These are phyloP conservation scores for Rhizoctonia solani DNA, from an alignment of 1,284 basidiomycete species.

Conservation along the genomic window DNA sequence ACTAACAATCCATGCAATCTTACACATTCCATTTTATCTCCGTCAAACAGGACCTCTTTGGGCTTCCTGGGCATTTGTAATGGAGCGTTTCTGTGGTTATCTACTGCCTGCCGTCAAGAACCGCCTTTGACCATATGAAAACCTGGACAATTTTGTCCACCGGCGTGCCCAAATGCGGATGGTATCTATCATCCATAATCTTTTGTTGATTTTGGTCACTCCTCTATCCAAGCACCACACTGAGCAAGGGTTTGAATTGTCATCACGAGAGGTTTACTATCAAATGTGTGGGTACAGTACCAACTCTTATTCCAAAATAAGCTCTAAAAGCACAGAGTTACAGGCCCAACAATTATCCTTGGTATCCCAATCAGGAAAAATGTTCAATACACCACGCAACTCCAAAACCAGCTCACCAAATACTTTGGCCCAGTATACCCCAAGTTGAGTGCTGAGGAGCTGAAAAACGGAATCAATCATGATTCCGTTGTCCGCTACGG, in stretches of 20 bases:
- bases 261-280: not conserved
- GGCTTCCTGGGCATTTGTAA: constrained; percentile 3
- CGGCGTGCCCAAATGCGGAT: constrained; percentile 4
- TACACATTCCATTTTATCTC: constrained; percentile 41
- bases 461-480: not conserved
- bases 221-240: not conserved
- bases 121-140: not conserved
- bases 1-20: constrained; percentile 40
- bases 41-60: constrained; percentile 21
- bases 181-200: not conserved
- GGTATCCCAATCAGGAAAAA: not conserved
- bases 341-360: too few relatives aligned
- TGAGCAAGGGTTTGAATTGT: not conserved
- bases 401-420: not conserved
- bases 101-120: constrained; percentile 6
- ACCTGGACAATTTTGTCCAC: not conserved
- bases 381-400: not conserved
- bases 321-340: too few relatives aligned
- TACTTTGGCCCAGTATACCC: constrained; percentile 7
- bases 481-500: not conserved
- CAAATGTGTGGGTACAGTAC: not conserved
- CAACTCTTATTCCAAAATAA: not conserved
- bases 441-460: not conserved
- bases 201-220: not conserved
- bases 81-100: constrained; percentile 1